These are phyloP conservation scores for Clonostachys byssicola DNA, from an alignment of 2,329 filamentous ascomycete genomes.

Conservation along the genomic window DNA sequence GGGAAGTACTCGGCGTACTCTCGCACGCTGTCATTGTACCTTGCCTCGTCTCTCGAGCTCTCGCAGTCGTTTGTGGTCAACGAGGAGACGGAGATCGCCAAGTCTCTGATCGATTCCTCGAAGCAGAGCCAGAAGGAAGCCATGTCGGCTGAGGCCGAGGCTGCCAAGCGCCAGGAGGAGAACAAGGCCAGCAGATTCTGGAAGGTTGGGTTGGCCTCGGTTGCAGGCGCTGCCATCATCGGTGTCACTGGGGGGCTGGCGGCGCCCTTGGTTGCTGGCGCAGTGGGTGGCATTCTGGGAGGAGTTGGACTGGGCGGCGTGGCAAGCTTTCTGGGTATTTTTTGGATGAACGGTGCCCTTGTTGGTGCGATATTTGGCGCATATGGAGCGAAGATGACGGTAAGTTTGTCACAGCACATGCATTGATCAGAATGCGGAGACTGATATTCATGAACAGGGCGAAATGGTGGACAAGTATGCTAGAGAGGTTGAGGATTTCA, in stretches of 20 bases:
- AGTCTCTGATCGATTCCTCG: conserved; percentile 65
- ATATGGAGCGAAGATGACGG: conserved; percentile 73
- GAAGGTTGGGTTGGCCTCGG: conserved; percentile 87
- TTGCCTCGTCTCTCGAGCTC: conserved; percentile 64
- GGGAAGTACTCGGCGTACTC: conserved; percentile 75
- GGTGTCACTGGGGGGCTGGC: conserved; percentile 89
- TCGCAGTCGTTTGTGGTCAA: conserved; percentile 56
- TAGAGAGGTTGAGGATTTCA: conserved; percentile 76
- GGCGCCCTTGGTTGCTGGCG: conserved; percentile 81
- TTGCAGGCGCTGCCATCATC: conserved; percentile 85
- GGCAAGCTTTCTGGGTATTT: conserved; percentile 78
- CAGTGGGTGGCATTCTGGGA: conserved; percentile 79
- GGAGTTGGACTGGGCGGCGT: conserved; percentile 81
- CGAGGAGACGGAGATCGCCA: conserved; percentile 73
- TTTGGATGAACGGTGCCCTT: conserved; percentile 81
- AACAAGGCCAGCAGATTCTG: conserved; percentile 70
- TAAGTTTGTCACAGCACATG: conserved; percentile 16
- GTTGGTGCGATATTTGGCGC: conserved; percentile 87
- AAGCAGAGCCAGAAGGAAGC: conserved; percentile 33
- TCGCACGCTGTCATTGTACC: conserved; percentile 61
- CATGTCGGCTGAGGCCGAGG: conserved; percentile 74
- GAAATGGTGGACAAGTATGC: conserved; percentile 87
- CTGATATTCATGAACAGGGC: conserved; percentile 37
- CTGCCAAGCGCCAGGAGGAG: conserved; percentile 67
- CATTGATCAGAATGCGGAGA: background rate